phyloP scores from a whole-genome alignment of 495 filamentous ascomycete species.

The Aeminium ludgeri region DNA sequence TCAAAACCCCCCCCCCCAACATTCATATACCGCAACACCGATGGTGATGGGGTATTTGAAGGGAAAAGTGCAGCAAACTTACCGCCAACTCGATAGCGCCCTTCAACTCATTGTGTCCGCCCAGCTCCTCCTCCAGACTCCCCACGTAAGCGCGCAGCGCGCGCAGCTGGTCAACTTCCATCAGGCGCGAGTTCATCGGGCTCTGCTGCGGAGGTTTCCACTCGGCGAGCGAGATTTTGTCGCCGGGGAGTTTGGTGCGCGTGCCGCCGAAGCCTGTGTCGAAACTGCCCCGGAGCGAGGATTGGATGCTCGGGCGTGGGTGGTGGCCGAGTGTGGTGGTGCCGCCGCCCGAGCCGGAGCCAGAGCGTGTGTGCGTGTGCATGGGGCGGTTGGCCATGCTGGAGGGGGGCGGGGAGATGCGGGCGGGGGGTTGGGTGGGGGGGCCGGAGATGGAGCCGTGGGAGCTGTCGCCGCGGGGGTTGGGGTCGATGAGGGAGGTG shows the following conservation, averaged over 20 bases:
- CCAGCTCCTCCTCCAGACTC: conserved; percentile 70
- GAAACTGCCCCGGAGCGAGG: conserved; percentile 53
- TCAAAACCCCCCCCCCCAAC: background rate
- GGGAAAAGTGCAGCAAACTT: conserved; percentile 19
- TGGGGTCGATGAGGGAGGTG: conserved; percentile 36
- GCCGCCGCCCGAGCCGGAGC: too few relatives aligned
- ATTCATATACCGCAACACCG: background rate
- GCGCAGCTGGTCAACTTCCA: conserved; percentile 65
- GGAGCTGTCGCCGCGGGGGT: conserved; percentile 7
- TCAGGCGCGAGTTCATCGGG: conserved; percentile 60
- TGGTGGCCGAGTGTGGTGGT: too few relatives aligned
- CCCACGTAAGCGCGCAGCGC: conserved; percentile 62
- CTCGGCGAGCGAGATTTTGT: conserved; percentile 69
- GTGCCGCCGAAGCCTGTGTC: conserved; percentile 40
- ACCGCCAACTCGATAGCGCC: conserved; percentile 57
- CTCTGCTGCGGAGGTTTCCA: conserved; percentile 90
- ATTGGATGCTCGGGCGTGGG: conserved; percentile 45
- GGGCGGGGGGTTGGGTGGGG: background rate
- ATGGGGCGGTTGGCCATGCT: conserved; percentile 1
- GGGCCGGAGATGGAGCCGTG: background rate
- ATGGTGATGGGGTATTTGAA: too few relatives aligned
- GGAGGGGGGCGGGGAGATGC: background rate
- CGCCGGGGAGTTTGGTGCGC: conserved; percentile 57
- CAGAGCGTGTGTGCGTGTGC: too few relatives aligned
- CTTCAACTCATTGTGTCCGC: conserved; percentile 58